phyloP scores from a whole-genome alignment of 2,329 filamentous ascomycete species.

The Sclerotinia trifoliorum region DNA sequence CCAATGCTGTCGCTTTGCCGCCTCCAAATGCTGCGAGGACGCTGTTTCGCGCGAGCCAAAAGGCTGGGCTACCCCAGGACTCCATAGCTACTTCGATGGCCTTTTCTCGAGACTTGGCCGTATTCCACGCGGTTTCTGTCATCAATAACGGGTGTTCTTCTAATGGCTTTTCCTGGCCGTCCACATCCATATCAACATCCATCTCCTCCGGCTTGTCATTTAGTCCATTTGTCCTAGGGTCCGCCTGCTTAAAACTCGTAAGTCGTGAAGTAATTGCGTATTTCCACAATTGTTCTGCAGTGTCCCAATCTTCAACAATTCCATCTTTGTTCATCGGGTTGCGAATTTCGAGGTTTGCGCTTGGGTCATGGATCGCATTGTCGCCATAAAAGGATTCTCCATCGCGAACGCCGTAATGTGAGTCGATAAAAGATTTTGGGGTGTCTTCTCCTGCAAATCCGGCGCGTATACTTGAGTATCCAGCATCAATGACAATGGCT shows the following conservation, averaged over 20 bases:
- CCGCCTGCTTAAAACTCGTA: slow-evolving; percentile 70
- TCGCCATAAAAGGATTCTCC: slow-evolving; percentile 75
- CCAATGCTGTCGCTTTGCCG: slow-evolving; percentile 88
- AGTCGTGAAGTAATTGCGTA: slow-evolving; percentile 85
- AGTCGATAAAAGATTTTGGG: slow-evolving; percentile 88
- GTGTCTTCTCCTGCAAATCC: slow-evolving; percentile 98
- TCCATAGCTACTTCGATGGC: slow-evolving; percentile 96
- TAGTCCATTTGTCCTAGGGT: slow-evolving; percentile 72
- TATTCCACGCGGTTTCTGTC: slow-evolving; percentile 94
- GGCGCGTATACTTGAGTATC: slow-evolving; percentile 85
- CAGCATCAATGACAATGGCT: slow-evolving; percentile 92
- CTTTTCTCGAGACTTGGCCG: slow-evolving; percentile 83
- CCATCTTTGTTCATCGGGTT: slow-evolving; percentile 91
- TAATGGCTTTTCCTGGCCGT: slow-evolving; percentile 71
- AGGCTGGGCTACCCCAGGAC: slow-evolving; percentile 91
- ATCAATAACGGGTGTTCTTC: slow-evolving; percentile 88
- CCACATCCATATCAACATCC: slow-evolving; percentile 53
- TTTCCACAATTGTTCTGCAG: slow-evolving; percentile 86
- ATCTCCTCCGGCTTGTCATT: slow-evolving; percentile 57
- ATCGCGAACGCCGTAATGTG: slow-evolving; percentile 72
- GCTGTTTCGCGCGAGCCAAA: slow-evolving; percentile 86
- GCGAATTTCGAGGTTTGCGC: slow-evolving; percentile 74
- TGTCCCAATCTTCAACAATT: slow-evolving; percentile 95
- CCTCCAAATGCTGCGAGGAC: slow-evolving; percentile 89
- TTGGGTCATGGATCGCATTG: slow-evolving; percentile 78